Conservation (phyloP, 495 filamentous ascomycete species). For the Lepraria neglecta region DNA sequence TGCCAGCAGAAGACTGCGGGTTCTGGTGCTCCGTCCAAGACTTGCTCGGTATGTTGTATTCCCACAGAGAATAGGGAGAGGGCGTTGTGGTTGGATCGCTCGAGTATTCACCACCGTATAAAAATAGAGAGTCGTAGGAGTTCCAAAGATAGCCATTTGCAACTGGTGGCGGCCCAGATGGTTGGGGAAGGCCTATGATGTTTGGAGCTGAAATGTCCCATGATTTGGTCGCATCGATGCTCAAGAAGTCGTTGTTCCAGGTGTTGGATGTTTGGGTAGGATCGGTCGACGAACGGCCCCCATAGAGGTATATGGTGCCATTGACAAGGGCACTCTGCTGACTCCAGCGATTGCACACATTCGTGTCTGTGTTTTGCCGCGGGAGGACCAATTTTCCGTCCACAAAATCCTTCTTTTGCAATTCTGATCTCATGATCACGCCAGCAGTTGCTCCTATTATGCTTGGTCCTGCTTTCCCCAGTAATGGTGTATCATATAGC, state of each 20-base stretch:
- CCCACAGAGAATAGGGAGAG: slow-evolving; percentile 53
- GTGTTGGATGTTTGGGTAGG: slow-evolving; percentile 49
- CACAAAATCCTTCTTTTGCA: not conserved
- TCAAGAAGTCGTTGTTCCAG: slow-evolving; percentile 69
- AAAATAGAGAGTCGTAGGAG: slow-evolving; percentile 56
- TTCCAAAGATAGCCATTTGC: slow-evolving; percentile 68
- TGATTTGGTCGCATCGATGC: slow-evolving; percentile 56
- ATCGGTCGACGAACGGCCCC: slow-evolving; percentile 52
- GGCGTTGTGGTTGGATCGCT: slow-evolving; percentile 50
- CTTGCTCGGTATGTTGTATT: slow-evolving; percentile 53
- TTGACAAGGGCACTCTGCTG: slow-evolving; percentile 65
- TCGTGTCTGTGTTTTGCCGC: slow-evolving; percentile 39
- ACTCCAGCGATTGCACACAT: slow-evolving; percentile 61
- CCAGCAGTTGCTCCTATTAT: slow-evolving; percentile 27
- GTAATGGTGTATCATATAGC: slow-evolving; percentile 21
- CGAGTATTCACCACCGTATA: slow-evolving; percentile 68
- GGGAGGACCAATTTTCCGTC: slow-evolving; percentile 12
- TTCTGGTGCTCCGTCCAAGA: slow-evolving; percentile 54
- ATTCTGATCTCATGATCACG: slow-evolving; percentile 19
- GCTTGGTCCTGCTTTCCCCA: slow-evolving; percentile 17
- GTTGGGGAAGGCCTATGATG: slow-evolving; percentile 53
- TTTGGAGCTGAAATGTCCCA: slow-evolving; percentile 62
- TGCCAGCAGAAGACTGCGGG: slow-evolving; percentile 51
- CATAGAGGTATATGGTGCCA: slow-evolving; percentile 70
- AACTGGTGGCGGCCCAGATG: slow-evolving; percentile 62